A percentile compares a stretch with the other conserved stretches of the same genome.
These are phyloP conservation scores for Fusarium poae DNA, from an alignment of 2,329 filamentous ascomycete species.

Conservation along the genomic window DNA sequence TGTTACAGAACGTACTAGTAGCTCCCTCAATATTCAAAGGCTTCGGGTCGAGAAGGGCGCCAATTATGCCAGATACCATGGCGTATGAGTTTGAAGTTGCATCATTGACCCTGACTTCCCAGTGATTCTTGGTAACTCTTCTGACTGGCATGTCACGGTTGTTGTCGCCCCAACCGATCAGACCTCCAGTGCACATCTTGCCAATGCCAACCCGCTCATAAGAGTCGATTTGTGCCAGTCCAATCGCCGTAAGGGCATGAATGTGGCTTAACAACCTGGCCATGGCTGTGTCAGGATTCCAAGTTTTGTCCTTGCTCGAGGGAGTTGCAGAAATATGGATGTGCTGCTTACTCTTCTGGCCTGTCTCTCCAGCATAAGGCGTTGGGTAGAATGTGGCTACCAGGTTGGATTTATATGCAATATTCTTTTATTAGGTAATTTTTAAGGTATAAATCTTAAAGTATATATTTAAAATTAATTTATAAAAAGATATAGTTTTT, in stretches of 20 bases:
- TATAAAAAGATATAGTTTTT: too few species aligned
- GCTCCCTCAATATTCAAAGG: neutral
- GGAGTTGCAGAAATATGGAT: constrained; percentile 19
- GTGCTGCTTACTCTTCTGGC: constrained; percentile 16
- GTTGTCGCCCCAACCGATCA: constrained; percentile 20
- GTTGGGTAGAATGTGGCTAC: constrained; percentile 23
- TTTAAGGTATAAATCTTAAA: too few species aligned
- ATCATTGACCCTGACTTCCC: constrained; percentile 13
- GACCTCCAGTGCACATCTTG: constrained; percentile 5
- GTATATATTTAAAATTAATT: too few species aligned
- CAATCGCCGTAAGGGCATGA: neutral
- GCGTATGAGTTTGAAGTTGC: constrained; percentile 15
- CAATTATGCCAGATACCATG: constrained; percentile 13
- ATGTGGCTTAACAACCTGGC: constrained; percentile 16
- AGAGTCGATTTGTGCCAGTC: constrained; percentile 10
- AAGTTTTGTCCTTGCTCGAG: rapidly evolving
- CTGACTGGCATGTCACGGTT: constrained; percentile 18
- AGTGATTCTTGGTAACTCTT: constrained; percentile 15
- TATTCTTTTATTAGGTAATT: too few species aligned
- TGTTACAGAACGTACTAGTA: neutral
- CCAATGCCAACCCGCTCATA: neutral
- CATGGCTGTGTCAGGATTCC: constrained; percentile 1
- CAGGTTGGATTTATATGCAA: neutral
- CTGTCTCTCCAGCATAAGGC: neutral
- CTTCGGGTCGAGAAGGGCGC: neutral